Base-by-base conservation (phyloP, 352 stramenopile species). In the Phytophthora ramorum region DNA sequence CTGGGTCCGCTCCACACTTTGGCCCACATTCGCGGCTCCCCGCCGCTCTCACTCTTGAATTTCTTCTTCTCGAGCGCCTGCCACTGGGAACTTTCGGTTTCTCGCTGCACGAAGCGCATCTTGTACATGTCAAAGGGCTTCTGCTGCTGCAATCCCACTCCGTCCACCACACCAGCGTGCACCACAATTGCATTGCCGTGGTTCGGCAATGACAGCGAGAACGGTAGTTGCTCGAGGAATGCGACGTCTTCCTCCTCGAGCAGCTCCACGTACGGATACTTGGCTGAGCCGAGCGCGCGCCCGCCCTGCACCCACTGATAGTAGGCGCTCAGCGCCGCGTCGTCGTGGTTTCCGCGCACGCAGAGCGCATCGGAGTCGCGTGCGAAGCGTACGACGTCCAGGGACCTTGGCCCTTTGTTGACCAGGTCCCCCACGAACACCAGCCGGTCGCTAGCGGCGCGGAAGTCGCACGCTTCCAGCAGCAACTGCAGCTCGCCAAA, bases 401-500 rank as follows among this genome's bases (percentile, higher is more conserved):
- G 65, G 2, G 91, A 92, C 22, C 93, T 80, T 7, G 92, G 92
- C 0, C 94, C 94, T 76, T 98, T 98, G 73, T 97, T 98, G 40
- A 95, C 90, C 55, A 98, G 81, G 69, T 98, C 94, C 22, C 94
- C 94, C 0, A 98, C 94, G 3, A 97, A 81, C 48, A 97, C 75
- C 16, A 98, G 77, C 32, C 69, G 46, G 63, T 98, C 93, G 17
- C 13, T 38, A 7, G 26, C 63, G 20, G 71, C 72, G 65, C 69
- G 71, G 67, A 77, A 92, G n/a, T 54, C 17, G 41, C 76, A 84
- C 24, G 62, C 69, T 5, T 24, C 16, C n/a, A 96, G 68, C 12
- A 96, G 75, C 54, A 76, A 46, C 17, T 81, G 71, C 8, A 98
- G 76, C 74, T 98, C 94, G 30, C 92, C 78, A 22, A 90, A 86